Conservation (phyloP, 2,329 filamentous ascomycete species). For the Anisogramma anomala region DNA sequence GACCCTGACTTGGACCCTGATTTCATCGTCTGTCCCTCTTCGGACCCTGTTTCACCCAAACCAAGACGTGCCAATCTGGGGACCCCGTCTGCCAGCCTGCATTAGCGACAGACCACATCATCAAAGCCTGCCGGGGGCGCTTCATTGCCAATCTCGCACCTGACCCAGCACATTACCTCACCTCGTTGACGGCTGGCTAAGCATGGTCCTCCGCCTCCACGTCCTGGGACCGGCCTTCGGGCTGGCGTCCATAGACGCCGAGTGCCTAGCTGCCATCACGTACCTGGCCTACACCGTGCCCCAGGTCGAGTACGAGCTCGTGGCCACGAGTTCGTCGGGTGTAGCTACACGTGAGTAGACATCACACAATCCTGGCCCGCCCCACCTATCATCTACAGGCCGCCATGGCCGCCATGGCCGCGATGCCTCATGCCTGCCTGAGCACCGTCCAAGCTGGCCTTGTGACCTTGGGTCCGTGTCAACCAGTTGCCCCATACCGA, state of each 20-base stretch:
- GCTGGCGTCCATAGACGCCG: conserved; percentile 79
- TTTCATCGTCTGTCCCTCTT: not conserved
- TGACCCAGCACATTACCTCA: too few species aligned
- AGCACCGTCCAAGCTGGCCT: too few species aligned
- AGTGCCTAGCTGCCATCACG: conserved; percentile 75
- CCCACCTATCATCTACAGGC: too few species aligned
- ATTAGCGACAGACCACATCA: not conserved
- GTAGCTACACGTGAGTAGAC: conserved; percentile 56
- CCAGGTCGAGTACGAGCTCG: conserved; percentile 50
- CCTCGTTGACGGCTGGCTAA: too few species aligned
- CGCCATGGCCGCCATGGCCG: too few species aligned
- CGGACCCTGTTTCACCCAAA: not conserved
- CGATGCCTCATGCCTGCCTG: too few species aligned
- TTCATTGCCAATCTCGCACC: too few species aligned
- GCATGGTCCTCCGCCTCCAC: conserved; percentile 58
- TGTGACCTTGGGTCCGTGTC: too few species aligned
- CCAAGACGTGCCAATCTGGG: not conserved
- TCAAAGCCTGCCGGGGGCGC: not conserved
- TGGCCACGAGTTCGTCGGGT: conserved; percentile 59
- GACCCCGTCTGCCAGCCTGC: not conserved
- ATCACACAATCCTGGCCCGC: too few species aligned
- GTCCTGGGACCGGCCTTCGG: conserved; percentile 85
- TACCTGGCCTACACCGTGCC: conserved; percentile 58
- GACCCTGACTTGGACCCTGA: not conserved
- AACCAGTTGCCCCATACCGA: too few species aligned